Evolutionary conservation across 805 yeast genomes (phyloP).

Genomic region (Metschnikowia henanensis): DNA sequence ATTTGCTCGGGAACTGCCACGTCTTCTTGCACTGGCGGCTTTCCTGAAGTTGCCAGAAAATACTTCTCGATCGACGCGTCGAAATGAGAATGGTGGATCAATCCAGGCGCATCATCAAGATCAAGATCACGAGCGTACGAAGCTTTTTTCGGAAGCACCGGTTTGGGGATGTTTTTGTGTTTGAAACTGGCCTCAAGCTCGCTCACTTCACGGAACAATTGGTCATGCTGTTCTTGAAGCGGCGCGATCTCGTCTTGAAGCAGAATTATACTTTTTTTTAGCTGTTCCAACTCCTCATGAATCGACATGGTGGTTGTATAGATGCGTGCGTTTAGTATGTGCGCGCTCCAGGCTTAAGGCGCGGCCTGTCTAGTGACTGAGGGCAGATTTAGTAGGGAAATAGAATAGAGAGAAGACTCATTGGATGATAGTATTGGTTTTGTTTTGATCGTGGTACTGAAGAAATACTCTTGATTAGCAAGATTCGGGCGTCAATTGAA

Average conservation of each 20-base stretch:
- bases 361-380: too few species aligned
- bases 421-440: too few species aligned
- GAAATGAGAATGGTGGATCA: conserved; percentile 18
- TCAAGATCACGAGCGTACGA: conserved; percentile 1
- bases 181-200: conserved; percentile 16
- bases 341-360: too few species aligned
- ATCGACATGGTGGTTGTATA: conserved; percentile 6
- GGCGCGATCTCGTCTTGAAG: conserved; percentile 13
- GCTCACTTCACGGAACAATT: conserved; percentile 13
- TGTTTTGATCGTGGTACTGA: too few species aligned
- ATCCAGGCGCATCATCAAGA: conserved; percentile 17
- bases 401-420: too few species aligned
- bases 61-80: conserved; percentile 19
- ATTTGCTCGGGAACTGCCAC: conserved; percentile 2
- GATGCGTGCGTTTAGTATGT: not conserved
- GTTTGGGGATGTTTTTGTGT: conserved; percentile 13
- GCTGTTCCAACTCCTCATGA: conserved; percentile 11
- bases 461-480: too few species aligned
- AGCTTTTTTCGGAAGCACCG: conserved; percentile 2
- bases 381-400: too few species aligned
- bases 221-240: conserved; percentile 14
- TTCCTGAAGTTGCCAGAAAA: conserved; percentile 7
- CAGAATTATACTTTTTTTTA: conserved; percentile 13
- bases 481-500: too few species aligned
- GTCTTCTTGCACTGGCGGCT: not conserved